Percentiles rank a stretch among this genome's conserved stretches.
Evolutionary conservation across 1,284 basidiomycete species (phyloP).

Genomic region (Polyporus tsugae): DNA sequence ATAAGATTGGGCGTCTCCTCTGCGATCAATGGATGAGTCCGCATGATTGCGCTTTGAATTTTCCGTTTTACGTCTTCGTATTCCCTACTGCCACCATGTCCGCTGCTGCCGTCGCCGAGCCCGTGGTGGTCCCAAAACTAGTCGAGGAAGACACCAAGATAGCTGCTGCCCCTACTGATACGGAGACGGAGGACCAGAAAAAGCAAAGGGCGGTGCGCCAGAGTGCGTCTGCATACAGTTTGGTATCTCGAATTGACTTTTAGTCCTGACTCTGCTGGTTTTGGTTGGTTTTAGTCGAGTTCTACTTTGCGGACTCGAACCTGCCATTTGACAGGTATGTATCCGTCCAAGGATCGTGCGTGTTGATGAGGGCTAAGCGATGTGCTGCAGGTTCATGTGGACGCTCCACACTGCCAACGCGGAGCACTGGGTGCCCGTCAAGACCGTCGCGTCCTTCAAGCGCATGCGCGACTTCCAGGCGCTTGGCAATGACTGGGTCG

Average conservation of each 20-base stretch:
- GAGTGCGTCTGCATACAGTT: conserved; percentile 43
- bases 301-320: conserved; percentile 98
- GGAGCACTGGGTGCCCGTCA: conserved; percentile 92
- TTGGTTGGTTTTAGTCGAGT: conserved; percentile 74
- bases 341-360: background rate
- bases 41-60: conserved; percentile 1
- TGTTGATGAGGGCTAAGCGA: background rate
- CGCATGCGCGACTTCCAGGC: conserved; percentile 84
- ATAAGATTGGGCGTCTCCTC: conserved; percentile 20
- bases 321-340: conserved; percentile 92
- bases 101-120: conserved; percentile 10
- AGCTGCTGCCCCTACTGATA: background rate
- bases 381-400: conserved; percentile 89
- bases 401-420: conserved; percentile 79
- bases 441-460: conserved; percentile 94
- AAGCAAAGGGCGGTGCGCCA: conserved; percentile 56
- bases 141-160: conserved; percentile 20
- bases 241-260: too few species aligned
- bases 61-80: background rate
- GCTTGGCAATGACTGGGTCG: conserved; percentile 72
- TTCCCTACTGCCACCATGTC: conserved; percentile 16
- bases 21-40: background rate
- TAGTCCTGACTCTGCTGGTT: background rate
- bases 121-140: conserved; percentile 6
- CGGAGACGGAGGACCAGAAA: conserved; percentile 39